Conservation (phyloP, 306 rosid genomes). For the Casuarina equisetifolia region DNA sequence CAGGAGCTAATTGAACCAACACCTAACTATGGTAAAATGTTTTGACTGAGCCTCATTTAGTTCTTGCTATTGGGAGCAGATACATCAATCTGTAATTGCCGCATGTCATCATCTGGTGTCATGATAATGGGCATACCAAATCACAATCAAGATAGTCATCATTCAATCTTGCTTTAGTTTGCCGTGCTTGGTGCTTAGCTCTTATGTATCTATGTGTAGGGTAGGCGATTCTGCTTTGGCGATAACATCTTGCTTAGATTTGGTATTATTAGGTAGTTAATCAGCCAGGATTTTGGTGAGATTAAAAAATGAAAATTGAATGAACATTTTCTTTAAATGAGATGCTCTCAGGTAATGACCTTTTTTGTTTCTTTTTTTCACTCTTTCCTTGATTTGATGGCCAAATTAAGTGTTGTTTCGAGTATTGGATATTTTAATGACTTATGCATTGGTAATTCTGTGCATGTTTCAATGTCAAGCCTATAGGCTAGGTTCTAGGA, state of each 20-base stretch:
- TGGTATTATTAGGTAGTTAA: neutral
- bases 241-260: neutral
- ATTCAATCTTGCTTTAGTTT: neutral
- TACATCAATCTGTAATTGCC: neutral
- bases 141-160: neutral
- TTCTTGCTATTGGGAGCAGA: conserved; percentile 4
- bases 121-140: neutral
- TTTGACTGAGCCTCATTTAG: neutral
- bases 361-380: neutral
- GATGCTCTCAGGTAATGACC: neutral
- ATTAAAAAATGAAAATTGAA: neutral
- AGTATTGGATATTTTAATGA: neutral
- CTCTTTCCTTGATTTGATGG: neutral
- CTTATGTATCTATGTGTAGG: neutral
- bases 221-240: neutral
- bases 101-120: neutral
- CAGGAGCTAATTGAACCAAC: conserved; percentile 45
- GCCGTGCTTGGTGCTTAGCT: neutral
- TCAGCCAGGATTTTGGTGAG: neutral
- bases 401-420: neutral
- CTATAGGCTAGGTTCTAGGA: neutral
- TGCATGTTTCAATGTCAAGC: neutral
- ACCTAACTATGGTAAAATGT: conserved; percentile 61
- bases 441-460: neutral
- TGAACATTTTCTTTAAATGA: neutral